Conservation (phyloP, 176 grass and related monocot species). For the Hordeum marinum region DNA sequence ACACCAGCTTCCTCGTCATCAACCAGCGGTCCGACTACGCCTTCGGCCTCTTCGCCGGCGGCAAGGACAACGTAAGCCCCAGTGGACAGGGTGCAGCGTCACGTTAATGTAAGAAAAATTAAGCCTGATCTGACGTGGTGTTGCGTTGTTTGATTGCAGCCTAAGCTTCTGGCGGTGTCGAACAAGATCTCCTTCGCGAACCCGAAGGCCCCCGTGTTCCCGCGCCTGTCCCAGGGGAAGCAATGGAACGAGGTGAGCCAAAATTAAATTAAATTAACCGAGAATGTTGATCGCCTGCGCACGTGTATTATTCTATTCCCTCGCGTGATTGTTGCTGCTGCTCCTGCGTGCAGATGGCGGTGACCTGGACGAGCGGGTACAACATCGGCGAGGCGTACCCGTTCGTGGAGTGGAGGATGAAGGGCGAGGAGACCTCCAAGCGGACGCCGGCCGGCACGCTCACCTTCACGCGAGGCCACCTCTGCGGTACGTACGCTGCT, state of each 20-base stretch:
- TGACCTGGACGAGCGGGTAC: constrained; percentile 86
- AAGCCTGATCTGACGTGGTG: neutral
- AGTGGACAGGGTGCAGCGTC: neutral
- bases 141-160: constrained; percentile 25
- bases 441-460: constrained; percentile 64
- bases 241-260: constrained; percentile 59
- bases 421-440: constrained; percentile 29
- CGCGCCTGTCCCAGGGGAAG: constrained; percentile 68
- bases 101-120: neutral
- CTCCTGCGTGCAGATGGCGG: constrained; percentile 45
- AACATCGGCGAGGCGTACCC: constrained; percentile 60
- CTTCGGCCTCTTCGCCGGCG: constrained; percentile 70
- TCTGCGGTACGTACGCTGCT: constrained; percentile 55
- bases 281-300: neutral
- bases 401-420: constrained; percentile 73
- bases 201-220: constrained; percentile 70
- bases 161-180: constrained; percentile 56
- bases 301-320: neutral
- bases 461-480: constrained; percentile 41
- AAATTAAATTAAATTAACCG: neutral
- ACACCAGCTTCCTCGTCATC: constrained; percentile 52
- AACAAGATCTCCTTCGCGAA: constrained; percentile 71
- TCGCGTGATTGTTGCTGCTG: neutral
- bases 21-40: constrained; percentile 79
- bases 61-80: constrained; percentile 38